A percentile compares a stretch with the other conserved stretches of the same genome.
Conservation (phyloP, 2,329 filamentous ascomycete species). For the Penicillium brasilianum region DNA sequence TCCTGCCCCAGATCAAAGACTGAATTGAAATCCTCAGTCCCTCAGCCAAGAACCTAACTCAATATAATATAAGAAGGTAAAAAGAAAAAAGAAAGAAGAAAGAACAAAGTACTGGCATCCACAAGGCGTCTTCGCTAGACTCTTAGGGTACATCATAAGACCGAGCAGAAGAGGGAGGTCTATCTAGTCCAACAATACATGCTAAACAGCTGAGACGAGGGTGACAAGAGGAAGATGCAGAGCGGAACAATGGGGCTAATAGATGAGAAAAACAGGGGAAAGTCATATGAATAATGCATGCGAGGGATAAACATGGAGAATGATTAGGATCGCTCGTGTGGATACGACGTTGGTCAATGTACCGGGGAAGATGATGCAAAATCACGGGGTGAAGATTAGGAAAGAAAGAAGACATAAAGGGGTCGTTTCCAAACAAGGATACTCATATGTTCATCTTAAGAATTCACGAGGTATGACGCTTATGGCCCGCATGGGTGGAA, state of each 20-base stretch:
- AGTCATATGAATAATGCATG: background rate
- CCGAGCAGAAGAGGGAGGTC: conserved; percentile 12
- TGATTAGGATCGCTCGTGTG: conserved; percentile 35
- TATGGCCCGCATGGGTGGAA: background rate
- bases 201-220: conserved; percentile 23
- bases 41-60: conserved; percentile 3
- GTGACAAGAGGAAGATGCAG: conserved; percentile 27
- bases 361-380: conserved; percentile 16
- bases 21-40: background rate
- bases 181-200: conserved; percentile 21
- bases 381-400: conserved; percentile 9
- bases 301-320: background rate
- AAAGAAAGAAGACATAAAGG: conserved; percentile 9
- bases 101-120: conserved; percentile 11
- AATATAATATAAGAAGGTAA: background rate
- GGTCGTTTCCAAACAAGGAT: background rate
- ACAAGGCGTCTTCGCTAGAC: conserved; percentile 19
- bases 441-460: conserved; percentile 21
- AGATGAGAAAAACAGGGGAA: conserved; percentile 8
- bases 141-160: conserved; percentile 40
- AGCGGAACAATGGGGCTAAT: conserved; percentile 27
- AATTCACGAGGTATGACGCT: background rate
- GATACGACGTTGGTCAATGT: conserved; percentile 34
- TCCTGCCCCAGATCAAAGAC: background rate
- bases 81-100: conserved; percentile 1